These are phyloP conservation scores for Mycena rebaudengoi DNA, from an alignment of 768 basidiomycete species.

Conservation along the genomic window DNA sequence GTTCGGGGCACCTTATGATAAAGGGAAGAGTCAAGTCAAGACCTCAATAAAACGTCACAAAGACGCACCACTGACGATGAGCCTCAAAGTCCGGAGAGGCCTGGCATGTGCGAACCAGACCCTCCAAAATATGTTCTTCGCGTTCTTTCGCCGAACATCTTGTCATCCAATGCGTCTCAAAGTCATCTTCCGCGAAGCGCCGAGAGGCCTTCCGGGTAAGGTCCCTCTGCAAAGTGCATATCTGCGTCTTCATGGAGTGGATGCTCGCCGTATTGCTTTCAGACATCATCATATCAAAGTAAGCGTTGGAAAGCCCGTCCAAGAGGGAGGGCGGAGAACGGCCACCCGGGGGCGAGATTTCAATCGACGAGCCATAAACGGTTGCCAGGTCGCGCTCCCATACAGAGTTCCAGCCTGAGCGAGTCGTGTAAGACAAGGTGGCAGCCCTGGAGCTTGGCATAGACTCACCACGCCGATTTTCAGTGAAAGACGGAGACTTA, in stretches of 20 bases:
- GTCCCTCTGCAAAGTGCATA: slow-evolving; percentile 24
- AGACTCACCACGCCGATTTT: slow-evolving; percentile 15
- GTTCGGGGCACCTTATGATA: slow-evolving; percentile 21
- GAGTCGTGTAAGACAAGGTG: neutral
- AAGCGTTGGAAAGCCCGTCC: neutral
- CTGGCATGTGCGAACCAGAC: slow-evolving; percentile 23
- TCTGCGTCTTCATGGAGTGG: slow-evolving; percentile 8
- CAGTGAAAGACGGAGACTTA: slow-evolving; percentile 10
- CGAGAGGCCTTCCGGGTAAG: slow-evolving; percentile 19
- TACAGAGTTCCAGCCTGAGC: slow-evolving; percentile 16
- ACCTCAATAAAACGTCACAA: too few species aligned
- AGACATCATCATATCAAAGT: slow-evolving; percentile 14
- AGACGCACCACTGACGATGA: slow-evolving; percentile 15
- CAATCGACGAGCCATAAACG: neutral
- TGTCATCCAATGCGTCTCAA: slow-evolving; percentile 23
- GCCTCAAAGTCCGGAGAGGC: slow-evolving; percentile 27
- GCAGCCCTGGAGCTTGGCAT: neutral
- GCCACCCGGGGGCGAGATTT: neutral
- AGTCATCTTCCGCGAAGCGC: slow-evolving; percentile 25
- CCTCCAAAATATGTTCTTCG: slow-evolving; percentile 27
- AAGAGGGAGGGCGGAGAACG: neutral
- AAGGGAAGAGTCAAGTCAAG: neutral
- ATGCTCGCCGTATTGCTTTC: slow-evolving; percentile 6
- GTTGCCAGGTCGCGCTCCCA: slow-evolving; percentile 17
- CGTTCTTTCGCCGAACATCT: slow-evolving; percentile 19